phyloP scores from a whole-genome alignment of 805 yeast species.

The Saccharomycopsis schoenii region DNA sequence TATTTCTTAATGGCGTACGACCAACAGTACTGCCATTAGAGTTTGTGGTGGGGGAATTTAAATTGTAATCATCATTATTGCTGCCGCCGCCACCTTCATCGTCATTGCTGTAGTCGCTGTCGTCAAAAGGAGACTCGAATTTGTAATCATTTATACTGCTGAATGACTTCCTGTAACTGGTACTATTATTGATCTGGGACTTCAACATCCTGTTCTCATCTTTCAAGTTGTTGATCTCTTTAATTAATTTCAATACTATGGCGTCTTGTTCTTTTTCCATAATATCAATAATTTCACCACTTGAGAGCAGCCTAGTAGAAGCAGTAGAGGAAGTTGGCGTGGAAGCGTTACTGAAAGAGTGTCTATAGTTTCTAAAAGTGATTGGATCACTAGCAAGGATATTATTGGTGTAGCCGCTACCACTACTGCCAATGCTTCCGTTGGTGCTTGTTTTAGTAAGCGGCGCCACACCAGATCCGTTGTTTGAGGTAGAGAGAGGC shows the following conservation, averaged over 20 bases:
- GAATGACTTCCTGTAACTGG: neutral
- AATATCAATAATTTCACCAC: conserved; percentile 43
- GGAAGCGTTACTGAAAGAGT: neutral
- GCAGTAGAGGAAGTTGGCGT: conserved; percentile 1
- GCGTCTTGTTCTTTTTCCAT: conserved; percentile 75
- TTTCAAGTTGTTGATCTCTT: conserved; percentile 44
- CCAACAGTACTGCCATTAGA: neutral
- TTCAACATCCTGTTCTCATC: conserved; percentile 41
- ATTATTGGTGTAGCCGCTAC: neutral
- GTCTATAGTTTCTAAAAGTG: neutral
- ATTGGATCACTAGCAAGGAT: neutral
- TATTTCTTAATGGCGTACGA: neutral
- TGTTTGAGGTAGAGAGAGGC: neutral
- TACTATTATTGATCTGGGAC: conserved; percentile 22
- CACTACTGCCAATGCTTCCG: neutral
- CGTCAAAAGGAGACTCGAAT: neutral
- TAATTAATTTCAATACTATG: conserved; percentile 55
- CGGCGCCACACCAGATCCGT: neutral
- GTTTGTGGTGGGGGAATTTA: neutral
- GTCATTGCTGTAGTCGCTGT: neutral
- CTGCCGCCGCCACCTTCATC: neutral
- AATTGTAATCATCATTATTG: neutral
- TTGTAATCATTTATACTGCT: neutral
- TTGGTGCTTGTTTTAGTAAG: neutral
- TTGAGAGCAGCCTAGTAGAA: conserved; percentile 14